These are phyloP conservation scores for Hypoxylon sp. DNA, from an alignment of 2,329 filamentous ascomycete genomes.

Conservation along the genomic window DNA sequence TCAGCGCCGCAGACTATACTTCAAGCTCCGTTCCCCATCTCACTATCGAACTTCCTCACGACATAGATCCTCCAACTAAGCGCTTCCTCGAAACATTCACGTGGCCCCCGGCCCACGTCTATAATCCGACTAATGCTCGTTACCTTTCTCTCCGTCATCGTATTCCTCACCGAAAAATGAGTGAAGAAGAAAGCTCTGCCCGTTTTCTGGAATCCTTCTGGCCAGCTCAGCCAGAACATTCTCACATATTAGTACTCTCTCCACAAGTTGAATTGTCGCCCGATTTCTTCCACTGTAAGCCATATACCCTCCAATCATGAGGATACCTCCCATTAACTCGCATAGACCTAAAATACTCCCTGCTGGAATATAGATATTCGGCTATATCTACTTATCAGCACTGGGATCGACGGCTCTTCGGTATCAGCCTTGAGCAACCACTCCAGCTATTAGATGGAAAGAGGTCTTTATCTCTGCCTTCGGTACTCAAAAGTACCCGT, in stretches of 20 bases:
- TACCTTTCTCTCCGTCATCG: conserved; percentile 81
- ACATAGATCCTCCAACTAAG: conserved; percentile 75
- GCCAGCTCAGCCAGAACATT: conserved; percentile 73
- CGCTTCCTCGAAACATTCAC: conserved; percentile 73
- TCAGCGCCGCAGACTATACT: conserved; percentile 81
- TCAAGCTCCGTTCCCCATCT: conserved; percentile 79
- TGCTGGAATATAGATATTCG: conserved; percentile 85
- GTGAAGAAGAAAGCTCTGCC: conserved; percentile 78
- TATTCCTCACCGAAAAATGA: conserved; percentile 72
- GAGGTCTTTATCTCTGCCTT: conserved; percentile 64
- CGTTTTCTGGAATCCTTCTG: conserved; percentile 91
- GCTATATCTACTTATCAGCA: conserved; percentile 59
- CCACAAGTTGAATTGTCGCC: conserved; percentile 84
- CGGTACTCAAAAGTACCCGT: conserved; percentile 42
- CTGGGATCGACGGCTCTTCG: conserved; percentile 73
- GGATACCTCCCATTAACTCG: conserved; percentile 11
- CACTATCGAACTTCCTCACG: conserved; percentile 84
- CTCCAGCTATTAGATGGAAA: conserved; percentile 73
- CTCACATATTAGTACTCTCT: conserved; percentile 88
- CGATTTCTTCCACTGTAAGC: conserved; percentile 83
- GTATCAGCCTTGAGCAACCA: conserved; percentile 85
- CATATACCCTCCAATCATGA: not conserved
- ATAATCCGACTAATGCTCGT: conserved; percentile 60
- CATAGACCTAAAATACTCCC: conserved; percentile 78
- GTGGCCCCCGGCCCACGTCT: conserved; percentile 72